These are phyloP conservation scores for Dipodascus albidus DNA, from an alignment of 805 yeast genomes.

Conservation along the genomic window DNA sequence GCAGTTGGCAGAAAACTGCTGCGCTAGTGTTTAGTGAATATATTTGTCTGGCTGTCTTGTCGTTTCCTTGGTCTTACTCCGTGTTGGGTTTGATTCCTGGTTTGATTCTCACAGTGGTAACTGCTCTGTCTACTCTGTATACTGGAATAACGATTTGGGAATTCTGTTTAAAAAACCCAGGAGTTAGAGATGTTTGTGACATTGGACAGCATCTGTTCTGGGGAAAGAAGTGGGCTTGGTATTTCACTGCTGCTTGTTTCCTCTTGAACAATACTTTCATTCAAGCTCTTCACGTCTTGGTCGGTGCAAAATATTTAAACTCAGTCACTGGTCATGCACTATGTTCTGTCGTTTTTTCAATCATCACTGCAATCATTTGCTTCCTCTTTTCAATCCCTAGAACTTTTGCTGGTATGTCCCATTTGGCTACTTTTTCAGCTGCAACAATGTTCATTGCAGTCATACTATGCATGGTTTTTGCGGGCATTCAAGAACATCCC, in stretches of 20 bases:
- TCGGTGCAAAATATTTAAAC: slow-evolving; percentile 49
- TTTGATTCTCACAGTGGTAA: slow-evolving; percentile 39
- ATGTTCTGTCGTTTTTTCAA: slow-evolving; percentile 43
- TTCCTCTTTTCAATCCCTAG: slow-evolving; percentile 43
- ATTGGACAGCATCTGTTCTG: slow-evolving; percentile 48
- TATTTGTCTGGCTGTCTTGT: slow-evolving; percentile 50
- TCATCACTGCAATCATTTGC: slow-evolving; percentile 38
- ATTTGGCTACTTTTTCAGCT: slow-evolving; percentile 42
- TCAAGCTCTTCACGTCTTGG: slow-evolving; percentile 47
- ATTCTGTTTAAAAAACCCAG: slow-evolving; percentile 43
- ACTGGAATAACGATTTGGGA: slow-evolving; percentile 46
- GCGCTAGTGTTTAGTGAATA: slow-evolving; percentile 50
- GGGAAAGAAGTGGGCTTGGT: slow-evolving; percentile 42
- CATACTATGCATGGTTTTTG: slow-evolving; percentile 39
- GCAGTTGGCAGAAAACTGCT: slow-evolving; percentile 50
- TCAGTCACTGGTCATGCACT: slow-evolving; percentile 38
- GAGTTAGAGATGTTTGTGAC: slow-evolving; percentile 42
- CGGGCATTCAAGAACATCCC: slow-evolving; percentile 43
- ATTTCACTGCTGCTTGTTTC: slow-evolving; percentile 44
- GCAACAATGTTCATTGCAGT: slow-evolving; percentile 48
- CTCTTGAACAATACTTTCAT: slow-evolving; percentile 44
- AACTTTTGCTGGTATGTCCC: slow-evolving; percentile 41
- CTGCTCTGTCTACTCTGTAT: slow-evolving; percentile 39
- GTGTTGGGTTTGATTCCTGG: slow-evolving; percentile 51
- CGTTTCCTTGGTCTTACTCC: slow-evolving; percentile 57